Evolutionary conservation across 441 rosid genomes (phyloP), one percentile per base, ranked within the genome.

Genomic region (Croton setiger): DNA sequence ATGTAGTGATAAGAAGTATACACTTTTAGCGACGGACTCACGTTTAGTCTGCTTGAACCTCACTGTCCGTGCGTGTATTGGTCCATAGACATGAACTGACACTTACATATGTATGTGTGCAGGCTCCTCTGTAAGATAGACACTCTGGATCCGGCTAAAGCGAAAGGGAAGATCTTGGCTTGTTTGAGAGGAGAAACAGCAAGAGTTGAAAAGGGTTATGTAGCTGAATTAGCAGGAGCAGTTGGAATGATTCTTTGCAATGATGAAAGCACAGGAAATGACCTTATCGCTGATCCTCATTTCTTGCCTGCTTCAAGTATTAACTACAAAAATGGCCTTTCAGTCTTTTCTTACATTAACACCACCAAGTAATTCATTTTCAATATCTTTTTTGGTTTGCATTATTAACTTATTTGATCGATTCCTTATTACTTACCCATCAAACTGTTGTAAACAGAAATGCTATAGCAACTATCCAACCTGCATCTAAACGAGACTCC

Each of bases 171-270:
- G 68, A 83, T 88, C 27, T 17, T 83, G 72, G 86, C 63, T 3
- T 87, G 92, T 37, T 68, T 84, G 3, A 75, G 85, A 47, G 90
- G 90, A 0, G 75, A n/a, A 0, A 69, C 27, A 2, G 81, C 64
- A 0, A 78, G 91, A 72, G 69, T 84, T 0, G 84, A 78, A 3
- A 87, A 82, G 74, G 85, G 92, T 2, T 27, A 35, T 17, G 68
- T 72, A 31, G 89, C 83, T 15, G 68, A 73, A 31, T 4, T n/a
- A 53, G 92, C 86, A 0, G 88, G 95, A 13, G 95, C 85, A 0
- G 90, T 39, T 6, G 95, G 88, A 63, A 82, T 88, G 87, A 84
- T 88, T 60, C 82, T 89, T 23, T 81, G 79, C 77, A 87, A 85
- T 56, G 84, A 82, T 48, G 37, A 64, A 45, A 3, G 35, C 17